Evolutionary conservation across 371 early-diverging fungal genomes (phyloP), one percentile per base, ranked within the genome.

Genomic region (Mortierella sp.): DNA sequence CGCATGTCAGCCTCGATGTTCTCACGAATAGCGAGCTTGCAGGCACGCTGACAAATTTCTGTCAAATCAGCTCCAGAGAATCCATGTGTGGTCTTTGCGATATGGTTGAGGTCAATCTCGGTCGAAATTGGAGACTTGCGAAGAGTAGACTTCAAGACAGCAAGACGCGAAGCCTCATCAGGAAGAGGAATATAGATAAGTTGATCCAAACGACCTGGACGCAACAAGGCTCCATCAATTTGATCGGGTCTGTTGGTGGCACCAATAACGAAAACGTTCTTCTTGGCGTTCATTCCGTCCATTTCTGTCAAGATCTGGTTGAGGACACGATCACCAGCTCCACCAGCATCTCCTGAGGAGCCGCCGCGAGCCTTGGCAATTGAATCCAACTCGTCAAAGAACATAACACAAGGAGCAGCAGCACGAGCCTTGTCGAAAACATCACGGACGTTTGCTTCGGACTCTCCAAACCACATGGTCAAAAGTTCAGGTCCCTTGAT

Each of bases 321-420:
- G 51, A 99, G 91, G 35, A 99, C 99, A 85, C 99, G 97, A 77
- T 99, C 99, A 59, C 99, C 99, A 47, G 98, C 96, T 74, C 97
- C 99, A 31, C 99, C 98, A 62, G 92, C 95, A 86, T 99, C 98
- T 43, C 96, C 96, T 15, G 80, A 83, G 28, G 85, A 84, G 51
- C 88, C 85, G 51, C 98, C 97, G 85, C 99, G 96, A 22, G 98
- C 93, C 91, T 97, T 99, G 74, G 99, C 99, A 80, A 99, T 94
- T n/a, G 99, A 97, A 89, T 99, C 99, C 85, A 99, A 89, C 89
- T 99, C 99, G 85, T 99, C 99, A 92, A 99, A 99, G 96, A 99
- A 99, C 93, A 99, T 94, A 35, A 99, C 99, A 87, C 99, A 99
- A 17, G 99, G 99, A 4, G 99, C 96, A 45, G 99, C 99, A 19